Conservation (phyloP, 257 asterid species). For the Scutellaria barbata region DNA sequence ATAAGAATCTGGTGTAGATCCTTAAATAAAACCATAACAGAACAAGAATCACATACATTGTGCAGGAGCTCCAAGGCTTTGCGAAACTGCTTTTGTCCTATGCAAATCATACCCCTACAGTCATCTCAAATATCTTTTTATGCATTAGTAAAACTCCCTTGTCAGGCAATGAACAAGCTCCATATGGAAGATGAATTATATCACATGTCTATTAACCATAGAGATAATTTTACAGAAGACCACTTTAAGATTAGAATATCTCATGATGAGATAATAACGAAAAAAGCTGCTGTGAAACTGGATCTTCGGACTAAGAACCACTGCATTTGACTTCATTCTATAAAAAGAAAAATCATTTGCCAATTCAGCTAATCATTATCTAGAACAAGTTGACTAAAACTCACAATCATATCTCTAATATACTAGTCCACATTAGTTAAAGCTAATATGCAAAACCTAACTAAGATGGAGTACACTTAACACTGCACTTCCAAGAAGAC, state of each 20-base stretch:
- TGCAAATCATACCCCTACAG: constrained; percentile 89
- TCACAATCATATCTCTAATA: constrained; percentile 12
- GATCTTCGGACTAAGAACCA: too few relatives aligned
- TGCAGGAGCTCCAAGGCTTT: constrained; percentile 90
- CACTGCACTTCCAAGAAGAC: constrained; percentile 1
- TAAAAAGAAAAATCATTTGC: background rate
- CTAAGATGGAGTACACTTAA: background rate
- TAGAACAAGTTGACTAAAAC: background rate
- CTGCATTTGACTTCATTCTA: too few relatives aligned
- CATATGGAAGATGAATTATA: constrained; percentile 1
- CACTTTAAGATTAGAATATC: constrained; percentile 18
- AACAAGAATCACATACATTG: constrained; percentile 57
- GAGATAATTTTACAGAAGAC: background rate
- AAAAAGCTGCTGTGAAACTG: background rate
- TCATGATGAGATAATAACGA: background rate
- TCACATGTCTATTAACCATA: background rate
- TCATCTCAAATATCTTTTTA: constrained; percentile 35
- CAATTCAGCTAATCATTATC: constrained; percentile 16
- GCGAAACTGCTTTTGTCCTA: constrained; percentile 81
- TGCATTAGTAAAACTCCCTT: constrained; percentile 25
- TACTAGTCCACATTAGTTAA: background rate
- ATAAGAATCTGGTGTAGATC: constrained; percentile 18
- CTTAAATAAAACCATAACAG: background rate
- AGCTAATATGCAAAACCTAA: constrained; percentile 12
- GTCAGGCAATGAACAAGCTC: constrained; percentile 17